Conservation (phyloP, 768 basidiomycete genomes). For the Saitozyma sp. region DNA sequence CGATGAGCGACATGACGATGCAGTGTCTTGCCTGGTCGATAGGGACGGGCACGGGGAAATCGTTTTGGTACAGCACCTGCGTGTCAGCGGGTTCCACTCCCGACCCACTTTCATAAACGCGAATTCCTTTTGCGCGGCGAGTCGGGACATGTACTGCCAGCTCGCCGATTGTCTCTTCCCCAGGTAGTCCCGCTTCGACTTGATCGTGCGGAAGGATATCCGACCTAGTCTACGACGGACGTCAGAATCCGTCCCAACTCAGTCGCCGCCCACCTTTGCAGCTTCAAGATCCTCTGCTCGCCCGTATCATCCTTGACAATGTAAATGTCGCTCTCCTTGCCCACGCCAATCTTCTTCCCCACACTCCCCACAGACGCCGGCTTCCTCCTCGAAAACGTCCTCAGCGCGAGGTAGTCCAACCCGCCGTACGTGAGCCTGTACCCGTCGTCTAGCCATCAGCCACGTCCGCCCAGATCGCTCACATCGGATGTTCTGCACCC, state of each 20-base stretch:
- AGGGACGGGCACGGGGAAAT: slow-evolving; percentile 88
- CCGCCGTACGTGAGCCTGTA: slow-evolving; percentile 97
- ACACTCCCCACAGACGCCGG: slow-evolving; percentile 79
- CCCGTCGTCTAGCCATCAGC: slow-evolving; percentile 72
- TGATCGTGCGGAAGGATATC: slow-evolving; percentile 96
- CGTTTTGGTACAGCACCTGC: slow-evolving; percentile 85
- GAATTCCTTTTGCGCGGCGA: slow-evolving; percentile 96
- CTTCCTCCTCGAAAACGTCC: slow-evolving; percentile 78
- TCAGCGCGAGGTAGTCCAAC: slow-evolving; percentile 94
- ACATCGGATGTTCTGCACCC: slow-evolving; percentile 93
- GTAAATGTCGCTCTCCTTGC: slow-evolving; percentile 85
- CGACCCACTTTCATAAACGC: slow-evolving; percentile 89
- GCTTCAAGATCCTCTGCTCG: slow-evolving; percentile 82
- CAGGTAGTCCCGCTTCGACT: slow-evolving; percentile 92
- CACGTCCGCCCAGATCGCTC: slow-evolving; percentile 28
- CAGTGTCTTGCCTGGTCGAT: slow-evolving; percentile 94
- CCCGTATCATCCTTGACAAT: slow-evolving; percentile 71
- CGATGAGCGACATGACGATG: slow-evolving; percentile 92
- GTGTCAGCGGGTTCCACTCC: neutral
- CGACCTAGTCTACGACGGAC: slow-evolving; percentile 73
- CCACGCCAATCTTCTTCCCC: slow-evolving; percentile 96
- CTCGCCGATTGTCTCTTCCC: slow-evolving; percentile 93
- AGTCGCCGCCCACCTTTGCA: slow-evolving; percentile 68
- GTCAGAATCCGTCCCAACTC: slow-evolving; percentile 22
- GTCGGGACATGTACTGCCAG: slow-evolving; percentile 99